These are phyloP conservation scores for Amaranthus cruentus DNA, from an alignment of 148 eudicot species.

Conservation along the genomic window DNA sequence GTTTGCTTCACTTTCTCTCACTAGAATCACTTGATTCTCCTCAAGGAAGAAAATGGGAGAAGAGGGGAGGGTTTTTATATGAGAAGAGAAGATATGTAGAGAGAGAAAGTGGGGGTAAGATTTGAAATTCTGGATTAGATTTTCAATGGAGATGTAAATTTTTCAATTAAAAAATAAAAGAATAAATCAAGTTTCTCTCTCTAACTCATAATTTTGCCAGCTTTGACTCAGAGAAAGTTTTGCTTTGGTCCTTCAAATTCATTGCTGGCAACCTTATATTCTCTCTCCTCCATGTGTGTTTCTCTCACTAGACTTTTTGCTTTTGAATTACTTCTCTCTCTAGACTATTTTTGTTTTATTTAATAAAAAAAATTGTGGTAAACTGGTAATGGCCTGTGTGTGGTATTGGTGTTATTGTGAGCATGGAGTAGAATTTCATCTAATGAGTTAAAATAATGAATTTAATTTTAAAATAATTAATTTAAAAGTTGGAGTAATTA, in stretches of 20 bases:
- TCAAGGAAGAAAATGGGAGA: conserved; percentile 18
- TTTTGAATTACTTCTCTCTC: conserved; percentile 6
- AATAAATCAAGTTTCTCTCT: no score
- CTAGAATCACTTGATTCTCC: conserved; percentile 20
- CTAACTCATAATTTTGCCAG: conserved; percentile 28
- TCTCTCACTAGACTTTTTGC: conserved; percentile 18
- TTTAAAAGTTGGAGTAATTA: no score
- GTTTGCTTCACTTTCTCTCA: conserved; percentile 6
- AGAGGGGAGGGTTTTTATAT: neutral
- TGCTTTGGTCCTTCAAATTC: conserved; percentile 64
- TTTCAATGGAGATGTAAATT: neutral
- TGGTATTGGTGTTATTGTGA: neutral
- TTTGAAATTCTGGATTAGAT: conserved; percentile 3
- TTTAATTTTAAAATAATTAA: no score
- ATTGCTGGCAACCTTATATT: conserved; percentile 63
- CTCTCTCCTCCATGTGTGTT: conserved; percentile 24
- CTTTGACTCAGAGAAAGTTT: conserved; percentile 44
- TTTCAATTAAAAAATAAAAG: neutral
- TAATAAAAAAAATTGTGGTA: neutral
- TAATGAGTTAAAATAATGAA: no score
- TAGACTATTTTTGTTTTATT: neutral
- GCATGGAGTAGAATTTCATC: neutral
- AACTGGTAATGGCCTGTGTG: neutral
- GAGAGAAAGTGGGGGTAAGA: conserved; percentile 2
- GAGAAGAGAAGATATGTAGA: neutral